Evolutionary conservation across 768 basidiomycete genomes (phyloP), one percentile per base, ranked within the genome.

Genomic region (Pleurotus tuoliensis): DNA sequence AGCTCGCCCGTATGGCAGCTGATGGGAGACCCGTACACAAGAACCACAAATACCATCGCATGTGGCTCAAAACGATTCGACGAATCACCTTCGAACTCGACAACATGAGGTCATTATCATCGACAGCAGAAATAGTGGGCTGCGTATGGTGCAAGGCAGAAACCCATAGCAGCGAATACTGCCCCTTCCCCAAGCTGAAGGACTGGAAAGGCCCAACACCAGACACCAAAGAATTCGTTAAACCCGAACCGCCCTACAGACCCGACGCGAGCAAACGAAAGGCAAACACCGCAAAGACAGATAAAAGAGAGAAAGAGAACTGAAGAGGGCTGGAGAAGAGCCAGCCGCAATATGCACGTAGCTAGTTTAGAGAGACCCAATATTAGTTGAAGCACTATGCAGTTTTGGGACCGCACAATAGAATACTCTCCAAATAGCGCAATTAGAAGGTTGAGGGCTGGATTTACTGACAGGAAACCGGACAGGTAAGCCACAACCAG

Each of bases 81-180:
- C n/a, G 20, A n/a, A 13, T 24, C 5, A 52, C 13, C 13, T 52
- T 52, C 37, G 7, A n/a, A 9, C 11, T 52, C 5, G 38, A 12
- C 12, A 30, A 16, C 38, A 15, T 18, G 13, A 40, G 18, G 5
- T 11, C 15, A 5, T 13, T 52, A 6, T 5, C 11, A 5, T 13
- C 27, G 24, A 22, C n/a, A 7, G n/a, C 4, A 6, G 15, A 12
- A 5, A 1, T 7, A 4, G 30, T 52, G 7, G 50, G 50, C 3
- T 52, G 50, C 38, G 50, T 52, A 40, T 52, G 25, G 20, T 52
- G 50, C 50, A 52, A 52, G 50, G 15, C 50, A 0, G 50, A 52
- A 5, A 27, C 22, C 13, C 50, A 52, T 20, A 52, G 34, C 8
- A 25, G 20, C n/a, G 20, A 40, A 9, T 3, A 8, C 5, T 52